Evolutionary conservation across 2,329 filamentous ascomycete genomes (phyloP).

Genomic region (Fusarium oligoseptatum): DNA sequence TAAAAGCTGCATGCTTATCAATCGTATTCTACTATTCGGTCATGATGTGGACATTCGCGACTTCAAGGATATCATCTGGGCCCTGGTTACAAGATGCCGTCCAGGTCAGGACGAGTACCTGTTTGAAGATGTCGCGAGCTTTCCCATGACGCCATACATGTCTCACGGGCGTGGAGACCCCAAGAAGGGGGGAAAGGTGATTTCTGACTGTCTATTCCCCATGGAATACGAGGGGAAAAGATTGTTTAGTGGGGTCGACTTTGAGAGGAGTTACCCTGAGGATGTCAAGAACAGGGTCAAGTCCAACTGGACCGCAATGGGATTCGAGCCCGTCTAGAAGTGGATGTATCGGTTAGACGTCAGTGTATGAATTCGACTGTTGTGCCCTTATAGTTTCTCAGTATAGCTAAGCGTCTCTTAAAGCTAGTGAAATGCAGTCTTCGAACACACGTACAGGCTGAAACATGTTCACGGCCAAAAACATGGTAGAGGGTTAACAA

Average conservation of each 20-base stretch:
- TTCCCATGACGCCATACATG: constrained; percentile 63
- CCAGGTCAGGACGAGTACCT: constrained; percentile 58
- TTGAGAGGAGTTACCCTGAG: constrained; percentile 52
- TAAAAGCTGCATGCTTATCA: constrained; percentile 56
- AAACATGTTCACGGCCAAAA: neutral
- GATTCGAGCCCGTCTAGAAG: constrained; percentile 1
- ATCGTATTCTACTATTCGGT: constrained; percentile 60
- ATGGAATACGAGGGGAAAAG: constrained; percentile 56
- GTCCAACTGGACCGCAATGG: constrained; percentile 3
- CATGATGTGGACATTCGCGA: constrained; percentile 63
- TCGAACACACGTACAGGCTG: neutral
- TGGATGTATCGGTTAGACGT: neutral
- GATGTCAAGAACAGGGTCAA: constrained; percentile 13
- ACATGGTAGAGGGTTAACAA: neutral
- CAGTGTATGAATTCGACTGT: neutral
- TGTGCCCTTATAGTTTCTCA: neutral
- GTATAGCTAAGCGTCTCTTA: neutral
- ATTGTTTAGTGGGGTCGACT: constrained; percentile 48
- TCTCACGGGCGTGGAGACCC: constrained; percentile 53
- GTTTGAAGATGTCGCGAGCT: constrained; percentile 58
- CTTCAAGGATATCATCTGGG: constrained; percentile 62
- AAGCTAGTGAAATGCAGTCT: neutral
- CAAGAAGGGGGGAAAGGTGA: constrained; percentile 58
- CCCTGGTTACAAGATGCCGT: constrained; percentile 61
- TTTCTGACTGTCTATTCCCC: constrained; percentile 59